phyloP scores from a whole-genome alignment of 1,284 basidiomycete genomes.

The Cutaneotrichosporon sp. region DNA sequence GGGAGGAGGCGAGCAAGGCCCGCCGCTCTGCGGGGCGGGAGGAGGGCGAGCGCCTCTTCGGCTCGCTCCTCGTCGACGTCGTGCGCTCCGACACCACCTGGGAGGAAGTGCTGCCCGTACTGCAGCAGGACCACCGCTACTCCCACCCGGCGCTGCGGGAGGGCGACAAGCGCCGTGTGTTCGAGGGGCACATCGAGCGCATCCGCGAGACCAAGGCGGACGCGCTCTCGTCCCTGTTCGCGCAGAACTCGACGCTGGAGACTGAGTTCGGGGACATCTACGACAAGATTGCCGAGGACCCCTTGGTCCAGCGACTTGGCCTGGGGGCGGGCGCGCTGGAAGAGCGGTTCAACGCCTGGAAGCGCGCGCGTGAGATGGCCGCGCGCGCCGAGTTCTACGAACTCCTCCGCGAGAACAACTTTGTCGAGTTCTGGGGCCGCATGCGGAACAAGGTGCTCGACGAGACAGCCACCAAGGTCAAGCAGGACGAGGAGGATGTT shows the following conservation, averaged over 20 bases:
- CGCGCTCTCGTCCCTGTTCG: constrained; percentile 69
- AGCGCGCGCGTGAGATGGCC: constrained; percentile 63
- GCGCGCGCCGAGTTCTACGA: constrained; percentile 75
- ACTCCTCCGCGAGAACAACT: constrained; percentile 85
- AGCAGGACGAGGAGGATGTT: constrained; percentile 51
- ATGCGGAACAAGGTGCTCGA: constrained; percentile 69
- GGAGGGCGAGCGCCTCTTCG: constrained; percentile 80
- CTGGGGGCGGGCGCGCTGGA: constrained; percentile 52
- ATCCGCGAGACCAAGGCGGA: constrained; percentile 69
- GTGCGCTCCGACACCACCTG: constrained; percentile 70
- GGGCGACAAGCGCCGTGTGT: constrained; percentile 71
- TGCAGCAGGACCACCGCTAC: constrained; percentile 77
- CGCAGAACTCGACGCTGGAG: constrained; percentile 66
- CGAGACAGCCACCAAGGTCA: constrained; percentile 41
- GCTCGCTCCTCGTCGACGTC: constrained; percentile 79
- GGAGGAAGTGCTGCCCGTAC: constrained; percentile 65
- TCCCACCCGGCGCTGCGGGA: constrained; percentile 63
- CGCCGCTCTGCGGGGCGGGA: constrained; percentile 69
- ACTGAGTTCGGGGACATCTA: constrained; percentile 59
- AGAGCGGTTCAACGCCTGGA: constrained; percentile 74
- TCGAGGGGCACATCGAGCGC: constrained; percentile 68
- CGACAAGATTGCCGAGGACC: constrained; percentile 49
- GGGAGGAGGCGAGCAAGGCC: constrained; percentile 69
- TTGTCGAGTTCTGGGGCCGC: constrained; percentile 96
- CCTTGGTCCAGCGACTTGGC: constrained; percentile 46